Evolutionary conservation across 2,329 filamentous ascomycete species (phyloP), one percentile per base, ranked within the genome.

Genomic region (Penicillium oxalicum): DNA sequence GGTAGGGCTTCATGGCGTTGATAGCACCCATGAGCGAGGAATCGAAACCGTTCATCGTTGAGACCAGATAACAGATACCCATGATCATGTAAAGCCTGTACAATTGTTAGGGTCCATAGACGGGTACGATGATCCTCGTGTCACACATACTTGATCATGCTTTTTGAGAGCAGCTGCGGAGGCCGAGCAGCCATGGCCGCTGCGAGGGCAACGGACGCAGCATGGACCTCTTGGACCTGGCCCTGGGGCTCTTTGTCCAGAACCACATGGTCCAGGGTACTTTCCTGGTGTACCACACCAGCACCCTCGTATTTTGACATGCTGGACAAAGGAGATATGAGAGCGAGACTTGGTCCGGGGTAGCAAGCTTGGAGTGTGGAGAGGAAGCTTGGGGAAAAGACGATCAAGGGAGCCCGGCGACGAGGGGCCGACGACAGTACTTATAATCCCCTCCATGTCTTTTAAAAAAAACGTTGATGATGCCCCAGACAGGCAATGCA

Each of bases 1-100:
- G 41, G 25, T 44, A 44, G 25, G 41, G 41, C 25, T 44, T 28
- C 41, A 44, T 44, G 9, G 41, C 41, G 25, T 44, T 44, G 12
- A 44, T 44, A 12, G 41, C 18, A 44, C 32, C 18, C 41, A 44
- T 44, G n/a, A 44, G 18, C 33, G 41, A 44, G 18, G 41, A 44
- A 33, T 44, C 41, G n/a, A 44, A 44, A 5, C 41, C 41, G 25
- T 44, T 44, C 41, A 44, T 44, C 3, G 41, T 44, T 2, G 41
- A 44, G 11, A 44, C 27, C 24, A 44, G n/a, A 28, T 44, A 44
- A 27, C 41, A 32, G 35, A 44, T 36, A 27, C 32, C 41, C 41
- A 44, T 44, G 24, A 44, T 44, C 25, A 36, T 36, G 33, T 44
- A 44, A 11, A 44, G 32, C 9, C 41, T 44, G 25, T 5, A 32